phyloP scores from a whole-genome alignment of 306 rosid species.

The Cicer arietinum region DNA sequence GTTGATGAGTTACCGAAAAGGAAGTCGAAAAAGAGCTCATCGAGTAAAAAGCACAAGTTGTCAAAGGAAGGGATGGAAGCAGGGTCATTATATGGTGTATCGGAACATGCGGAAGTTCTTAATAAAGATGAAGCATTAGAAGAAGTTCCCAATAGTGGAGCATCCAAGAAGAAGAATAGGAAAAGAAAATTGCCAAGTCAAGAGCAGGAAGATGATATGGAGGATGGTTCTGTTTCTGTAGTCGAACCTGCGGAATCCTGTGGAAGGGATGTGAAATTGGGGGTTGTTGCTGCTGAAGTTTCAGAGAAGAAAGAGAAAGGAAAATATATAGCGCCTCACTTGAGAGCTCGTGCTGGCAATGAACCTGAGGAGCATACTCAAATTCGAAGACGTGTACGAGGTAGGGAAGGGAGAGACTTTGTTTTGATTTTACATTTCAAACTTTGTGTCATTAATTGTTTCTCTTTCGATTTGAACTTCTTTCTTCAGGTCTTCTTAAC shows the following conservation, averaged over 20 bases:
- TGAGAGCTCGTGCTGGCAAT: constrained; percentile 69
- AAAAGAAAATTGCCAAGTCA: constrained; percentile 50
- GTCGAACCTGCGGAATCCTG: constrained; percentile 38
- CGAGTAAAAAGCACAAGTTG: constrained; percentile 49
- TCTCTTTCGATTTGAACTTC: constrained; percentile 35
- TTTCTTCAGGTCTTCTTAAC: constrained; percentile 68
- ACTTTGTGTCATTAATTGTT: constrained; percentile 9
- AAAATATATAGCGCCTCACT: constrained; percentile 78
- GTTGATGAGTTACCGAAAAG: constrained; percentile 45
- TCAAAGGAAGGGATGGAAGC: constrained; percentile 42
- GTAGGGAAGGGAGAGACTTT: constrained; percentile 43
- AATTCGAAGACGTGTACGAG: constrained; percentile 67
- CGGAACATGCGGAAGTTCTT: constrained; percentile 37
- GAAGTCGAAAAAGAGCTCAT: constrained; percentile 45
- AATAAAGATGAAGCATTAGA: constrained; percentile 44
- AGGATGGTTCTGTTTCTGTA: constrained; percentile 23
- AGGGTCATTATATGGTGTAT: constrained; percentile 38
- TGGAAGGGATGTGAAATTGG: constrained; percentile 37
- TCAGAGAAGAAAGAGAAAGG: constrained; percentile 42
- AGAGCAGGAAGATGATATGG: constrained; percentile 43
- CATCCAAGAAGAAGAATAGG: constrained; percentile 52
- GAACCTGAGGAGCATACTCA: constrained; percentile 77
- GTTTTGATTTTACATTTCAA: constrained; percentile 30
- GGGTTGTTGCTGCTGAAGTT: constrained; percentile 48
- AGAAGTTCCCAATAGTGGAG: constrained; percentile 39